Conservation (phyloP, 768 basidiomycete genomes). For the Phylloporus arenicola region DNA sequence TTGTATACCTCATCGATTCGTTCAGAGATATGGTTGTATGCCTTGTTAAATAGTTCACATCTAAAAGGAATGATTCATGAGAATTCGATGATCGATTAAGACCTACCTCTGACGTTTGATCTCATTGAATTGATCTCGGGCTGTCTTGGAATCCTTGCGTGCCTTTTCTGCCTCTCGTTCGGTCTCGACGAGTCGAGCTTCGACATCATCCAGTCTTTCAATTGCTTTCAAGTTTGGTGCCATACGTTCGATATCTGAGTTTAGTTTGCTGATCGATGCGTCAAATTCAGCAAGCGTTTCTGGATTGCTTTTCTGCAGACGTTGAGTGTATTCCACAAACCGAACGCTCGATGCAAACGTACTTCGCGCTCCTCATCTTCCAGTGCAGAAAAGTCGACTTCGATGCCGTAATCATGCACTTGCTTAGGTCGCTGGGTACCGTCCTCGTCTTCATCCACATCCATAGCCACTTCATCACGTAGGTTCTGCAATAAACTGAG, state of each 20-base stretch:
- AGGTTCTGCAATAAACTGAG: conserved; percentile 50
- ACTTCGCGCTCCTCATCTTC: conserved; percentile 73
- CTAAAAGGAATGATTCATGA: conserved; percentile 24
- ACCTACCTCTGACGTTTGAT: conserved; percentile 74
- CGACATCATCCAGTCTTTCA: conserved; percentile 81
- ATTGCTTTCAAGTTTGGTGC: conserved; percentile 97
- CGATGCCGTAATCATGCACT: conserved; percentile 81
- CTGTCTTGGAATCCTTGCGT: conserved; percentile 80
- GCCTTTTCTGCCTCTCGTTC: conserved; percentile 92
- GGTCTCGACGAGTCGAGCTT: conserved; percentile 78
- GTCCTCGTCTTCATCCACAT: conserved; percentile 84
- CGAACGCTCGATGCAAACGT: conserved; percentile 12
- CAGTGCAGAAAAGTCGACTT: conserved; percentile 75
- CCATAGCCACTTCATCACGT: conserved; percentile 85
- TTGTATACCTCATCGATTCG: conserved; percentile 96
- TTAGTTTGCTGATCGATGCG: conserved; percentile 61
- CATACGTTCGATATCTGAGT: conserved; percentile 83
- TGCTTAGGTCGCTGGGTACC: conserved; percentile 67
- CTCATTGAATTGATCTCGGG: conserved; percentile 89
- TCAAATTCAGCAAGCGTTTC: conserved; percentile 72
- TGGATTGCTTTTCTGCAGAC: conserved; percentile 49
- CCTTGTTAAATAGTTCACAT: conserved; percentile 88
- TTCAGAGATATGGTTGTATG: conserved; percentile 94
- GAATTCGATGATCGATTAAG: background rate
- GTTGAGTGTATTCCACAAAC: background rate